phyloP scores from a whole-genome alignment of 73 alveolate genomes.

The Stentor roeselii region DNA sequence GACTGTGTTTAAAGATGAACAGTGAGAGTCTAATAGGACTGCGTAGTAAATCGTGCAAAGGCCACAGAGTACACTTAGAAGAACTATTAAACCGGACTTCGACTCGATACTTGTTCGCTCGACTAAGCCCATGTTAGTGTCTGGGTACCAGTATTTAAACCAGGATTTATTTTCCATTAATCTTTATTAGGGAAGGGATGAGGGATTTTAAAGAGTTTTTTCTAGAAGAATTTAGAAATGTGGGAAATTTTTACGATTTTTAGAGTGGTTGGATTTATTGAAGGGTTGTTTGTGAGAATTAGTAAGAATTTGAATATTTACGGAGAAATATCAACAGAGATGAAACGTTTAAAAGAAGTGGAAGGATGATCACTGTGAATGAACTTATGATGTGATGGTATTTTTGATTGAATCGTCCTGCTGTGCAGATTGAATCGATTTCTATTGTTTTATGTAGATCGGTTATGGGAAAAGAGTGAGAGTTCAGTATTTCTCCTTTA shows the following conservation, averaged over 20 bases:
- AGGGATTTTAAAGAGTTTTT: too few species aligned
- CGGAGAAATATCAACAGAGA: neutral
- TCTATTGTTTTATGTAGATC: neutral
- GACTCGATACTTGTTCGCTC: neutral
- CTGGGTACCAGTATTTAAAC: neutral
- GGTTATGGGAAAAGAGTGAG: neutral
- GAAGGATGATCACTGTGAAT: neutral
- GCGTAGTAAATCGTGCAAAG: neutral
- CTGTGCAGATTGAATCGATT: neutral
- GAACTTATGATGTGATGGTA: neutral
- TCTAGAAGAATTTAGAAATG: too few species aligned
- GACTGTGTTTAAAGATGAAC: neutral
- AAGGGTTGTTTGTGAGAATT: too few species aligned
- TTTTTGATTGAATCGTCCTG: neutral
- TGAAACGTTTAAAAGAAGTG: neutral
- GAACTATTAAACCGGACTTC: neutral
- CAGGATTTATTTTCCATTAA: neutral
- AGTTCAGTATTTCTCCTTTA: neutral
- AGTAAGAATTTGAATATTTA: constrained; percentile 11
- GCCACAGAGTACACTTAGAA: neutral
- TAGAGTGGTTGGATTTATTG: too few species aligned
- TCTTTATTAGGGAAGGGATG: too few species aligned
- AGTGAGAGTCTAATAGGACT: neutral
- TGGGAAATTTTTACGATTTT: too few species aligned
- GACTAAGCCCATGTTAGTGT: neutral